A percentile compares a stretch with the other conserved stretches of the same genome.
These are phyloP conservation scores for Nitzschia sp. DNA, from an alignment of 108 stramenopile species.

Conservation along the genomic window DNA sequence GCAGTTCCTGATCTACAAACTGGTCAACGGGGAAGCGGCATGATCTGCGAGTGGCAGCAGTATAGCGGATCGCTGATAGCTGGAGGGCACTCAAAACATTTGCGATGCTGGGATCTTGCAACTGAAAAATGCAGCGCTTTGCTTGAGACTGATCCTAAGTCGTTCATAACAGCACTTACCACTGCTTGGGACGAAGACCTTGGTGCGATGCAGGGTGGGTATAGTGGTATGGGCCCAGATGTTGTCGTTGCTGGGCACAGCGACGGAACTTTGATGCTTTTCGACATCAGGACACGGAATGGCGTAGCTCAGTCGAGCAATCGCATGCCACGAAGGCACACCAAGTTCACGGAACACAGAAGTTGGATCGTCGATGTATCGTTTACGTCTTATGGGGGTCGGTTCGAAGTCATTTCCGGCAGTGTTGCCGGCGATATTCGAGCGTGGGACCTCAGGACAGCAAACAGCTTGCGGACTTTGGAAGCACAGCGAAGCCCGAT, in stretches of 20 bases:
- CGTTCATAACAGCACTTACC: slow-evolving; percentile 83
- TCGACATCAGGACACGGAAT: slow-evolving; percentile 73
- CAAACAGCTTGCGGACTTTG: slow-evolving; percentile 61
- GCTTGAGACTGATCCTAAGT: slow-evolving; percentile 61
- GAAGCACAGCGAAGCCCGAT: slow-evolving; percentile 88
- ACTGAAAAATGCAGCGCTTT: slow-evolving; percentile 63
- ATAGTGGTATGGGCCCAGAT: slow-evolving; percentile 64
- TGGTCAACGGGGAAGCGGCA: slow-evolving; percentile 72
- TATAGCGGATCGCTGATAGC: slow-evolving; percentile 16
- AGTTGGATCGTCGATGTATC: slow-evolving; percentile 87
- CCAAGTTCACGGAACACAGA: slow-evolving; percentile 64
- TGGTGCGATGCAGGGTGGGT: slow-evolving; percentile 33
- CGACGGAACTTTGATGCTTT: slow-evolving; percentile 86
- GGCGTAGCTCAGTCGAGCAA: slow-evolving; percentile 18
- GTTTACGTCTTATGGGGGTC: slow-evolving; percentile 68
- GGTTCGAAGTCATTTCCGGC: slow-evolving; percentile 80
- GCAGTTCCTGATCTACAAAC: slow-evolving; percentile 81
- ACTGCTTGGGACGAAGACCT: slow-evolving; percentile 70
- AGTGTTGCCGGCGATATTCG: slow-evolving; percentile 86
- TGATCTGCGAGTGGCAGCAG: slow-evolving; percentile 83
- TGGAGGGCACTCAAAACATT: slow-evolving; percentile 79
- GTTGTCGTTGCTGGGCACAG: slow-evolving; percentile 87
- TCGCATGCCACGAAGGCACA: slow-evolving; percentile 23
- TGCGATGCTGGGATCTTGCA: slow-evolving; percentile 92
- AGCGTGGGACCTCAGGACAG: slow-evolving; percentile 90